Conservation (phyloP, 2,329 filamentous ascomycete species). For the Trichocomaceae sp. region DNA sequence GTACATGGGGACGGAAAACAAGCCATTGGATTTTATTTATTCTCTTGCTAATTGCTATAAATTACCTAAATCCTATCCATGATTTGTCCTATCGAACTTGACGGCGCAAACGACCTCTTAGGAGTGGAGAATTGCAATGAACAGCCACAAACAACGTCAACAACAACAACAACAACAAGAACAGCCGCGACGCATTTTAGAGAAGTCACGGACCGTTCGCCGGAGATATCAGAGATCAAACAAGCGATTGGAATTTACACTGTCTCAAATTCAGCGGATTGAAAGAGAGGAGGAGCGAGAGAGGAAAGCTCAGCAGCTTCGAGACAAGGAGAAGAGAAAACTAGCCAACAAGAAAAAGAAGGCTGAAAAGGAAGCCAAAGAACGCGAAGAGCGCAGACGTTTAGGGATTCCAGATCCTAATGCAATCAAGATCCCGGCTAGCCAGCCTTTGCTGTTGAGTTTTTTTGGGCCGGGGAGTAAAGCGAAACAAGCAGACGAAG, state of each 20-base stretch:
- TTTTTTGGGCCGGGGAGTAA: constrained; percentile 22
- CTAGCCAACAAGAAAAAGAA: constrained; percentile 31
- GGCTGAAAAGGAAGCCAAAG: constrained; percentile 29
- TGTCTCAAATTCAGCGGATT: constrained; percentile 30
- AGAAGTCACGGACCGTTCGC: constrained; percentile 34
- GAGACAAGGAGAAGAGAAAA: constrained; percentile 30
- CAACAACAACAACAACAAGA: not conserved
- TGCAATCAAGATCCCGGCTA: constrained; percentile 25
- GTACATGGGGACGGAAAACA: not conserved
- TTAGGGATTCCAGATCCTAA: constrained; percentile 28
- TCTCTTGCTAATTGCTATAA: not conserved
- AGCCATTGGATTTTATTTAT: not conserved
- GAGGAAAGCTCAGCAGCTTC: constrained; percentile 33
- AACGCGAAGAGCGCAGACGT: constrained; percentile 28
- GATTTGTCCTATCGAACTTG: constrained; percentile 2
- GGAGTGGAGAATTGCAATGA: constrained; percentile 20
- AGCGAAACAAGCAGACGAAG: constrained; percentile 5
- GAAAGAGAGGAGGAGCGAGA: constrained; percentile 39
- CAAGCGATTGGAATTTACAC: constrained; percentile 30
- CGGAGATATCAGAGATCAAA: constrained; percentile 34
- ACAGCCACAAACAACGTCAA: constrained; percentile 16
- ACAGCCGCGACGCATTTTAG: constrained; percentile 26
- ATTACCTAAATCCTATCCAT: constrained; percentile 5
- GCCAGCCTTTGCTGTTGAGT: constrained; percentile 29
- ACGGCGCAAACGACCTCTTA: not conserved